Base-by-base conservation (phyloP, 1,284 basidiomycete species). In the Pseudozyma sp. region DNA sequence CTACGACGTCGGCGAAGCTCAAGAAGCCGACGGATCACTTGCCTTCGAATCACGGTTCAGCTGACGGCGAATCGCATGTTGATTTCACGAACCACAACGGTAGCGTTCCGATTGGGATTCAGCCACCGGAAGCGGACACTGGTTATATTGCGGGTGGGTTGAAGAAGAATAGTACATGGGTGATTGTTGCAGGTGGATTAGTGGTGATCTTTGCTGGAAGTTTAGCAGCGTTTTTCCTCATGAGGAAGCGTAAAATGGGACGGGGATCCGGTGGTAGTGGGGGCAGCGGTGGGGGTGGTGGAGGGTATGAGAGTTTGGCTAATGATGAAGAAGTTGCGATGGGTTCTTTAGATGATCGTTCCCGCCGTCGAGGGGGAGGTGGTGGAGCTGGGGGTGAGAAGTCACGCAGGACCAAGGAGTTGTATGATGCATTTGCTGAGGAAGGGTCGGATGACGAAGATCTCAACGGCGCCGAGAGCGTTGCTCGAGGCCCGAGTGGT, bases 1-100 rank as follows among this genome's bases (percentile, higher is more conserved):
- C 77, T 5, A 50, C 56, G 25, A 75, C 75, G 1, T 52, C 56
- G 25, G 76, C 75, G 1, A 52, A 64, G 50, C 71, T 74, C 52
- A 70, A 65, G 59, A 96, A 95, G 85, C 96, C 96, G 0, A 99
- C 96, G 0, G 91, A 89, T 8, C 90, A 92, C 76, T 90, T 99
- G 4, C 95, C 96, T 1, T 90, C 88, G 10, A 92, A 97, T 84
- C 95, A 97, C 82, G 93, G 87, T 83, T 35, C 80, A 55, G 85
- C 85, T 82, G 45, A 79, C 44, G 54, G 83, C 57, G 72, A 85
- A 72, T 68, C 86, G 79, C 49, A 85, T 76, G 31, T 76, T 58
- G 74, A 81, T 65, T 66, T 84, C 65, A 79, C 87, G 80, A 79
- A 85, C 80, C 49, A 79, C 79, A 74, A 67, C 47, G 62, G 61